Percentiles rank a stretch among this genome's conserved stretches.
Evolutionary conservation across 768 basidiomycete genomes (phyloP).

Genomic region (Psilocybe sp.): DNA sequence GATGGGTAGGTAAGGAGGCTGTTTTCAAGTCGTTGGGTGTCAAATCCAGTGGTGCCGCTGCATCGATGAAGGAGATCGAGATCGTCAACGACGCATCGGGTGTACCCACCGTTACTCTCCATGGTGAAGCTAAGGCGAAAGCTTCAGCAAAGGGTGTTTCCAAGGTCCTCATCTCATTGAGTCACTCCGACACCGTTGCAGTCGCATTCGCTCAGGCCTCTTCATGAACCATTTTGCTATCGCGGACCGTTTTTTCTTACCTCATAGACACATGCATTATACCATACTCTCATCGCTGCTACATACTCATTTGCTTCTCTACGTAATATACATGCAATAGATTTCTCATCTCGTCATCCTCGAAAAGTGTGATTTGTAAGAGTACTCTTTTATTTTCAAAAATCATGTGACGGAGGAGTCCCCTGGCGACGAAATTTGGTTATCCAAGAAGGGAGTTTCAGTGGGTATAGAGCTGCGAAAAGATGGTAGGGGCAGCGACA

Average conservation of each 20-base stretch:
- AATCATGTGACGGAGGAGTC: no score
- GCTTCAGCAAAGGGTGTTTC: constrained; percentile 73
- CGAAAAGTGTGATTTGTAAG: neutral
- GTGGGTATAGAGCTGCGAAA: no score
- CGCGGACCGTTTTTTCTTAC: constrained; percentile 1
- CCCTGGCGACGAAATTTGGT: no score
- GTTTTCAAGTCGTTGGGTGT: constrained; percentile 95
- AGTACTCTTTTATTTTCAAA: no score
- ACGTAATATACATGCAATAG: constrained; percentile 14
- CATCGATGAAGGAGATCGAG: constrained; percentile 97
- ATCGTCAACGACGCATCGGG: constrained; percentile 81
- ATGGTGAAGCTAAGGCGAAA: constrained; percentile 75
- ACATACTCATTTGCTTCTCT: constrained; percentile 2
- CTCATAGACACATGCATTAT: constrained; percentile 12
- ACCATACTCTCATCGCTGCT: constrained; percentile 6
- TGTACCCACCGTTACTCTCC: constrained; percentile 71
- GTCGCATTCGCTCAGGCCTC: neutral
- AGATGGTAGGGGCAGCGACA: no score
- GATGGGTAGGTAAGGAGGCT: constrained; percentile 98
- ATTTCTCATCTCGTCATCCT: constrained; percentile 7
- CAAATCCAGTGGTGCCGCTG: constrained; percentile 86
- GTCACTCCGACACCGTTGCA: constrained; percentile 83
- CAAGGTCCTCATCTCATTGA: constrained; percentile 79
- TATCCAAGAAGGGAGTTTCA: no score
- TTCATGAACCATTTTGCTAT: constrained; percentile 11